Evolutionary conservation across 2,329 filamentous ascomycete genomes (phyloP), one percentile per base, ranked within the genome.

Genomic region (Gnomoniopsis sp.): DNA sequence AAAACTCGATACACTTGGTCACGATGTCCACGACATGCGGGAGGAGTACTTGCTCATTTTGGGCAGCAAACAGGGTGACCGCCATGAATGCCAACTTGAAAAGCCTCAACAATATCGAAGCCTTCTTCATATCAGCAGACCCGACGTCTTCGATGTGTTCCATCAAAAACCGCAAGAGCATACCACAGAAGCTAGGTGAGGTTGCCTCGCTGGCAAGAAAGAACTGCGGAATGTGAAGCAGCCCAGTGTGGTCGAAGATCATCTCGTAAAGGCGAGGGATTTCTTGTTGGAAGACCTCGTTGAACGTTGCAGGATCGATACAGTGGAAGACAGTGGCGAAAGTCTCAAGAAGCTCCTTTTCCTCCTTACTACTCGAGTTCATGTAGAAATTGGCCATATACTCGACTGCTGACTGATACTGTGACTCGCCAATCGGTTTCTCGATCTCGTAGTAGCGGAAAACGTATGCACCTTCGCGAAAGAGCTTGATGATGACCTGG

Each of bases 11-110:
- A 10, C 93, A 98, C 73, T 96, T 93, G 14, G 93, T 97, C 62
- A 99, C 91, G 64, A 99, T 96, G 70, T 96, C 96, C 56, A 96
- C 93, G 53, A 99, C 93, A 71, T 99, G 95, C 0, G 96, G 96
- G 55, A 98, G 80, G 15, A 99, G 80, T 2, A 99, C 92, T 70
- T 95, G 90, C 74, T 99, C 95, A 67, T 99, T 99, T 69, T 97
- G 93, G 10, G 85, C 82, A 0, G 92, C 92, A 72, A 99, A 99
- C 1, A 99, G 80, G 0, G 95, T 99, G 43, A 99, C 95, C 0
- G 96, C 96, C 95, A 99, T 99, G 73, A 99, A 99, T 0, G 93
- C 96, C 53, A 99, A 77, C 75, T 99, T 99, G 78, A 98, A 99
- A 53, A 99, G 85, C 57, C 96, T 85, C 53, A 99, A 77, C 36